A percentile compares a stretch with the other conserved stretches of the same genome.
Conservation (phyloP, 2,329 filamentous ascomycete species). For the Hypoxylon sp. region DNA sequence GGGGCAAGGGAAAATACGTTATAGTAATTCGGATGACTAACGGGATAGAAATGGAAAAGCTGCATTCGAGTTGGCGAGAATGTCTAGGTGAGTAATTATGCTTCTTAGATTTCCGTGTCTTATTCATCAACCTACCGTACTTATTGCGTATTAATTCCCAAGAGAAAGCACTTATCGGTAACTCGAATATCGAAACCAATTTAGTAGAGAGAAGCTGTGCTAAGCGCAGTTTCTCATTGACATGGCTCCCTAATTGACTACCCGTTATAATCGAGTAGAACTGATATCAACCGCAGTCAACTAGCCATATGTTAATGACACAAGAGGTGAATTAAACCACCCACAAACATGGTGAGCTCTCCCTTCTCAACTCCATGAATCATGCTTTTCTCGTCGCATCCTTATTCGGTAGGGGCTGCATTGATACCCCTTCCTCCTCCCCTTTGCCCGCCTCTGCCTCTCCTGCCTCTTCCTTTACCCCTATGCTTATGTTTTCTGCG, state of each 20-base stretch:
- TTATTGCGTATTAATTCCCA: background rate
- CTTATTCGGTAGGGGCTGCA: background rate
- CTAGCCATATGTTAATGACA: background rate
- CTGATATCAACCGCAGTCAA: background rate
- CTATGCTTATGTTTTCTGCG: background rate
- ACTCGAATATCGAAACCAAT: background rate
- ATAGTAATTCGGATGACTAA: background rate
- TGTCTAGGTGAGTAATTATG: background rate
- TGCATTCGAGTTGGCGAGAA: background rate
- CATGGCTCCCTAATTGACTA: background rate
- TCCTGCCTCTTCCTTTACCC: background rate
- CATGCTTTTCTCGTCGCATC: slow-evolving; percentile 11
- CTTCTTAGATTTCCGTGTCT: background rate
- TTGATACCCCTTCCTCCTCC: background rate
- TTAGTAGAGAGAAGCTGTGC: background rate
- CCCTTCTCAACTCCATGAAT: background rate
- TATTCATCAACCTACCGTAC: background rate
- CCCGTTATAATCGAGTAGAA: background rate
- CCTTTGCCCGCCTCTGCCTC: background rate
- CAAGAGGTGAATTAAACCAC: background rate
- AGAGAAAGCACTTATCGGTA: background rate
- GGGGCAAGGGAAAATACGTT: slow-evolving; percentile 3
- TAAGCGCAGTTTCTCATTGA: background rate
- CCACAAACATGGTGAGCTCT: background rate
- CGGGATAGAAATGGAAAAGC: background rate